These are phyloP conservation scores for Triticum timopheevii DNA, from an alignment of 176 grass and related monocot genomes.

Conservation along the genomic window DNA sequence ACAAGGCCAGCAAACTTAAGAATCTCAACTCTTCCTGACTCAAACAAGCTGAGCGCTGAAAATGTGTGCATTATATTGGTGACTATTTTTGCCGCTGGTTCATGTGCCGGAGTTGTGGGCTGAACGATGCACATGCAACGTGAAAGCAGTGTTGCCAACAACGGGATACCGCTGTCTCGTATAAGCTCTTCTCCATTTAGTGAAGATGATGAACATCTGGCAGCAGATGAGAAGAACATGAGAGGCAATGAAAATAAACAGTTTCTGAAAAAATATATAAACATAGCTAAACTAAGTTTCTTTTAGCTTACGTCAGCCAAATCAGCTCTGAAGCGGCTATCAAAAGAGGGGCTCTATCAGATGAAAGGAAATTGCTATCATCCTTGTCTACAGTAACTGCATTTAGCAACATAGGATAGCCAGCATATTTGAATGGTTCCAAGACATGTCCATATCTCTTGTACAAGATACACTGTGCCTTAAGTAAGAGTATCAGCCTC, in stretches of 20 bases:
- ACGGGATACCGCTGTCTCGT: constrained; percentile 89
- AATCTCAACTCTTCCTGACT: constrained; percentile 81
- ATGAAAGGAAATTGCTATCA: constrained; percentile 97
- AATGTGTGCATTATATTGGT: constrained; percentile 95
- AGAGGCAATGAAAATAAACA: constrained; percentile 26
- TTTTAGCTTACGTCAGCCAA: constrained; percentile 90
- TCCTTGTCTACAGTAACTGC: constrained; percentile 90
- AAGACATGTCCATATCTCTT: constrained; percentile 88
- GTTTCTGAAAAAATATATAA: constrained; percentile 8
- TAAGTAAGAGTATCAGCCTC: constrained; percentile 90
- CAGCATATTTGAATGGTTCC: constrained; percentile 99
- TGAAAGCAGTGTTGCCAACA: constrained; percentile 94
- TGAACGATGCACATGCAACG: constrained; percentile 97
- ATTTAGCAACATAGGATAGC: constrained; percentile 98
- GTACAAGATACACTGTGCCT: constrained; percentile 97
- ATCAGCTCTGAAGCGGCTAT: constrained; percentile 96
- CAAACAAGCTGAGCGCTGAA: constrained; percentile 84
- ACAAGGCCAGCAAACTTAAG: constrained; percentile 80
- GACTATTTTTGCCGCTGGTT: constrained; percentile 90
- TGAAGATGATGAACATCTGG: constrained; percentile 88
- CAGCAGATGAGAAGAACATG: constrained; percentile 29
- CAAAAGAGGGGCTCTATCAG: constrained; percentile 85
- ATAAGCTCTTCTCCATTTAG: constrained; percentile 99
- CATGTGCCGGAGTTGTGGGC: constrained; percentile 87
- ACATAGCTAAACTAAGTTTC: constrained; percentile 10